Evolutionary conservation across 805 yeast species (phyloP).

Genomic region (Candida arabinofermentans): DNA sequence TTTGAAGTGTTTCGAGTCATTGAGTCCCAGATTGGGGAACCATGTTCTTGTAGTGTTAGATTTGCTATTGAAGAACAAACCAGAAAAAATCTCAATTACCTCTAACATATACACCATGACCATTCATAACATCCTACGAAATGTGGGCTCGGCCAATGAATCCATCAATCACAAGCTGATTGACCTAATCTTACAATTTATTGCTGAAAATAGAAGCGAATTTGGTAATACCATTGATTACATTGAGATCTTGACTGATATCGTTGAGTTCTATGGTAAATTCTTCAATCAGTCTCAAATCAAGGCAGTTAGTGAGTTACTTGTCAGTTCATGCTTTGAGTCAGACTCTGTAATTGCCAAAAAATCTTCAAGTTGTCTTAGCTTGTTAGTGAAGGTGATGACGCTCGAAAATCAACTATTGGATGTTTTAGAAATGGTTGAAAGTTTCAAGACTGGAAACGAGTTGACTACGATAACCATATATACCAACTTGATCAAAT

Average conservation of each 20-base stretch:
- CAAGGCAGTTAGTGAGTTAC: slow-evolving; percentile 13
- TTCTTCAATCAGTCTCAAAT: slow-evolving; percentile 21
- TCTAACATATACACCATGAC: slow-evolving; percentile 53
- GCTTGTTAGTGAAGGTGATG: slow-evolving; percentile 28
- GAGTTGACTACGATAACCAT: slow-evolving; percentile 16
- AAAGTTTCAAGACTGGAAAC: neutral
- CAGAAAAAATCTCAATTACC: slow-evolving; percentile 33
- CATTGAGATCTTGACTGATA: slow-evolving; percentile 57
- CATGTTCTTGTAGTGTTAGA: slow-evolving; percentile 32
- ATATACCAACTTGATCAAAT: slow-evolving; percentile 21
- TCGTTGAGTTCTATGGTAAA: slow-evolving; percentile 43
- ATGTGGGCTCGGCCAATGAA: slow-evolving; percentile 21
- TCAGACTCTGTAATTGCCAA: slow-evolving; percentile 42
- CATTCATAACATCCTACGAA: slow-evolving; percentile 39
- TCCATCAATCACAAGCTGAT: slow-evolving; percentile 26
- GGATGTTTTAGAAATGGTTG: neutral
- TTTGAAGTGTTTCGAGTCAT: slow-evolving; percentile 42
- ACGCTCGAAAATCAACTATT: slow-evolving; percentile 16
- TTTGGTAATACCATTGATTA: slow-evolving; percentile 42
- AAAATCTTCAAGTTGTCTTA: slow-evolving; percentile 39
- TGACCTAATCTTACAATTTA: slow-evolving; percentile 35
- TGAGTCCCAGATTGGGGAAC: slow-evolving; percentile 36
- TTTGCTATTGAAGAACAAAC: slow-evolving; percentile 20
- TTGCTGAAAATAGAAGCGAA: slow-evolving; percentile 21
- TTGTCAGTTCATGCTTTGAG: neutral